phyloP scores from a whole-genome alignment of 2,329 filamentous ascomycete species.

The Fusarium lateritium region DNA sequence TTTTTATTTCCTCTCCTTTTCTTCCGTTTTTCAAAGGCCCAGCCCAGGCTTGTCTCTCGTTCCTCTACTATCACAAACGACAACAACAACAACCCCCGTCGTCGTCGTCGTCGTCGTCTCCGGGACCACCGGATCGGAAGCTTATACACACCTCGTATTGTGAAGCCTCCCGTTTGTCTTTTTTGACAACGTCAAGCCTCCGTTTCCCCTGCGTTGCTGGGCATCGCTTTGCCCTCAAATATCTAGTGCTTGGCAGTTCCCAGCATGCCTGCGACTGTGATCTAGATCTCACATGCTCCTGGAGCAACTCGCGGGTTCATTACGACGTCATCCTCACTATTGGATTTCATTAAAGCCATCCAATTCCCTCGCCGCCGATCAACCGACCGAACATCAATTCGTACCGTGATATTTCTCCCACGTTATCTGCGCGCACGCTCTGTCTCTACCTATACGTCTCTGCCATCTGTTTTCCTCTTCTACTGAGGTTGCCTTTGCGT shows the following conservation, averaged over 20 bases:
- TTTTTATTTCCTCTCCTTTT: slow-evolving; percentile 14
- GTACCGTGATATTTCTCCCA: slow-evolving; percentile 31
- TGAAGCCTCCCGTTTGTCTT: slow-evolving; percentile 29
- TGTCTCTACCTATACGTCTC: slow-evolving; percentile 19
- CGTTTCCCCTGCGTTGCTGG: slow-evolving; percentile 19
- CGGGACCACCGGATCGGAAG: slow-evolving; percentile 39
- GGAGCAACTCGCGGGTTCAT: slow-evolving; percentile 35
- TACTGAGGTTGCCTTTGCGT: slow-evolving; percentile 31
- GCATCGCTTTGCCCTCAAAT: slow-evolving; percentile 33
- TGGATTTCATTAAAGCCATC: slow-evolving; percentile 33
- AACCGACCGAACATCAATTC: slow-evolving; percentile 28
- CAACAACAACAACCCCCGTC: slow-evolving; percentile 3
- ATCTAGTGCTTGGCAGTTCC: slow-evolving; percentile 35
- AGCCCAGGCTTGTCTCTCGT: slow-evolving; percentile 38
- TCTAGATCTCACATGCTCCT: slow-evolving; percentile 43
- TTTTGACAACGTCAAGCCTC: slow-evolving; percentile 11
- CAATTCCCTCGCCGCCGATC: slow-evolving; percentile 35
- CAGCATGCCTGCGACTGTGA: slow-evolving; percentile 46
- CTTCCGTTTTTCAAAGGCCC: slow-evolving; percentile 10
- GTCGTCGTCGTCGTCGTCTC: slow-evolving; percentile 16
- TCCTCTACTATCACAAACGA: slow-evolving; percentile 9
- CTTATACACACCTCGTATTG: slow-evolving; percentile 29
- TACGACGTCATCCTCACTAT: slow-evolving; percentile 42
- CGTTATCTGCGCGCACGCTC: slow-evolving; percentile 6
- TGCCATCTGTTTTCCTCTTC: slow-evolving; percentile 3